Base-by-base conservation (phyloP, 169 alveolate species). In the Cardiosporidium cionae region DNA sequence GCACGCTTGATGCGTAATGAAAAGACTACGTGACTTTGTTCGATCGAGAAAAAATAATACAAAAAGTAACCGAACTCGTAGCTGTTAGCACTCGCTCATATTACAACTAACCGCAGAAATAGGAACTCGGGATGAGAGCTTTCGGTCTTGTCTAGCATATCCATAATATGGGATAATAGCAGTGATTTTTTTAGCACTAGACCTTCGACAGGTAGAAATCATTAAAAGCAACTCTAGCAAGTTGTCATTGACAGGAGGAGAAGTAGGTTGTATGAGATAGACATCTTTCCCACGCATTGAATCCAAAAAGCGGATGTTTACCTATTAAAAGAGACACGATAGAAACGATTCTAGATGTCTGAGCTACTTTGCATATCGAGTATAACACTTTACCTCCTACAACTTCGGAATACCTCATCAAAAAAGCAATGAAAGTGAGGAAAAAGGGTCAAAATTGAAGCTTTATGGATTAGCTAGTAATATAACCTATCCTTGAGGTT, bases 151-250 rank as follows among this genome's bases (percentile, higher is more conserved):
- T 65, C 99, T 82, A 29, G 98, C 95, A 78, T 96, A 96, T 0
- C 98, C 98, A 84, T 94, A 95, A 71, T 96, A 96, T n/a, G 99
- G 99, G 1, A 95, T 90, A 16, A 96, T 94, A 1, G 97, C 98
- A 0, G 97, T 95, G 25, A 96, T 94, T 67, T 88, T 89, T 72
- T 89, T 93, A 0, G 98, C 98, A n/a, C 67, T 32, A 23, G 98
- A 93, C 79, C 98, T 87, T 68, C 96, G 90, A 73, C 94, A 86
- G 0, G 99, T 94, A 7, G 97, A 88, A n/a, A 96, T 91, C 94
- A 94, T 90, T 28, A 96, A 80, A 28, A 96, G 80, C 31, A 96
- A 87, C 86, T 96, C 98, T 93, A 96, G 83, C 6, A 96, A 79
- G 76, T 92, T 90, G 37, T 95, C 98, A 83, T 94, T 94, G 1